phyloP scores from a whole-genome alignment of 768 basidiomycete genomes.

The Mycena rosella region DNA sequence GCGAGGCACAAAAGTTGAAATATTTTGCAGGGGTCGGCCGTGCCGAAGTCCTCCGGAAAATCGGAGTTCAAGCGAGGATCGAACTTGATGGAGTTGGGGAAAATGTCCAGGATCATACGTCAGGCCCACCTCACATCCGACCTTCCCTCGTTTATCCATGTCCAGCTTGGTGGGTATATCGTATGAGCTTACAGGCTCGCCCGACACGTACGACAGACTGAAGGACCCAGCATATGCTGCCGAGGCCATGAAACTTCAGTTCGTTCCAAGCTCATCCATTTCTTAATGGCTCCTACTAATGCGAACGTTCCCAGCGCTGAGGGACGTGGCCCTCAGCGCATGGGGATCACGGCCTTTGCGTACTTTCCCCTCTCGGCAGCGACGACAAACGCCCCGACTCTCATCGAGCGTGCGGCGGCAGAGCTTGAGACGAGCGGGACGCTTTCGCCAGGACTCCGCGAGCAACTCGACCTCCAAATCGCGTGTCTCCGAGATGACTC shows the following conservation, averaged over 20 bases:
- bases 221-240: constrained; percentile 42
- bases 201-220: constrained; percentile 43
- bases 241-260: constrained; percentile 51
- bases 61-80: constrained; percentile 52
- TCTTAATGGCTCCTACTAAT: neutral
- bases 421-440: constrained; percentile 35
- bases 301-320: neutral
- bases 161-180: constrained; percentile 13
- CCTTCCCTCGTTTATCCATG: neutral
- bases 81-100: constrained; percentile 59
- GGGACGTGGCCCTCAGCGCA: constrained; percentile 14
- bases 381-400: constrained; percentile 27
- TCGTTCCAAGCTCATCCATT: constrained; percentile 14
- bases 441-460: constrained; percentile 48
- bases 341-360: constrained; percentile 43
- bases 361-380: constrained; percentile 44
- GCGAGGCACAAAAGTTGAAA: neutral
- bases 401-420: constrained; percentile 4
- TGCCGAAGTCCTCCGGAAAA: constrained; percentile 46
- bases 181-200: constrained; percentile 33
- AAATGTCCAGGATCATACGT: constrained; percentile 65
- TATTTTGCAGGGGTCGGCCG: neutral
- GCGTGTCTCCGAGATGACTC: constrained; percentile 44
- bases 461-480: constrained; percentile 57
- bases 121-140: neutral